phyloP scores from a whole-genome alignment of 352 stramenopile species.

The Globisporangium ultimum region DNA sequence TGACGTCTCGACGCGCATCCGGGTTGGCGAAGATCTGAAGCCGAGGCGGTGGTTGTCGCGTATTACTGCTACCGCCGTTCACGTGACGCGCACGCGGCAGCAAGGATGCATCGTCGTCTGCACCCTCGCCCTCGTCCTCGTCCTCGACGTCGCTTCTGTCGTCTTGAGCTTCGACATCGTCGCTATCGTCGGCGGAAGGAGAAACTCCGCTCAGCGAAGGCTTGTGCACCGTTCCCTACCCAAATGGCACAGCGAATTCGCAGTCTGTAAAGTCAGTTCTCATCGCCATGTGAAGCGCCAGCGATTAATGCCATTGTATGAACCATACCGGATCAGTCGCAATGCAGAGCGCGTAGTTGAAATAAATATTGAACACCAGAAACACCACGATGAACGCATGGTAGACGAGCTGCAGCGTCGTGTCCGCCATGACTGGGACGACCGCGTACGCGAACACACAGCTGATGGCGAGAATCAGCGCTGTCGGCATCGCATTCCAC shows the following conservation, averaged over 20 bases:
- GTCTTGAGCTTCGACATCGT: constrained; percentile 15
- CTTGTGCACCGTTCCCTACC: constrained; percentile 7
- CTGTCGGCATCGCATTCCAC: constrained; percentile 8
- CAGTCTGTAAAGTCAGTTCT: constrained; percentile 1
- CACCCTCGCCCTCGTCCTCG: no score
- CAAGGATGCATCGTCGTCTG: constrained; percentile 4
- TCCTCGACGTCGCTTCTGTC: constrained; percentile 7
- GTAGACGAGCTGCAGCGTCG: constrained; percentile 25
- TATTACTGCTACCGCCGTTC: background rate
- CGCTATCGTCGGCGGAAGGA: constrained; percentile 10
- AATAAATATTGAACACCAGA: constrained; percentile 65
- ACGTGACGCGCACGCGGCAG: constrained; percentile 26
- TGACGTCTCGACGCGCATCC: background rate
- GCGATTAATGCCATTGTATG: constrained; percentile 11
- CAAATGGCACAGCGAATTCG: background rate
- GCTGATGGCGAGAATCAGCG: constrained; percentile 39
- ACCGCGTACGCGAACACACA: constrained; percentile 48
- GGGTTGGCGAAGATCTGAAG: constrained; percentile 25
- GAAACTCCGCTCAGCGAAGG: constrained; percentile 2
- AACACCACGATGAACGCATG: constrained; percentile 29
- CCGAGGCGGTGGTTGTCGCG: constrained; percentile 11
- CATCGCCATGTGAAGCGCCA: constrained; percentile 18
- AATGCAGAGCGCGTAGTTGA: constrained; percentile 72
- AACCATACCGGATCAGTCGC: constrained; percentile 44
- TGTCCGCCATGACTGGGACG: constrained; percentile 44